Evolutionary conservation across 208 protist genomes (phyloP).

Genomic region (Leishmania amazonensis): DNA sequence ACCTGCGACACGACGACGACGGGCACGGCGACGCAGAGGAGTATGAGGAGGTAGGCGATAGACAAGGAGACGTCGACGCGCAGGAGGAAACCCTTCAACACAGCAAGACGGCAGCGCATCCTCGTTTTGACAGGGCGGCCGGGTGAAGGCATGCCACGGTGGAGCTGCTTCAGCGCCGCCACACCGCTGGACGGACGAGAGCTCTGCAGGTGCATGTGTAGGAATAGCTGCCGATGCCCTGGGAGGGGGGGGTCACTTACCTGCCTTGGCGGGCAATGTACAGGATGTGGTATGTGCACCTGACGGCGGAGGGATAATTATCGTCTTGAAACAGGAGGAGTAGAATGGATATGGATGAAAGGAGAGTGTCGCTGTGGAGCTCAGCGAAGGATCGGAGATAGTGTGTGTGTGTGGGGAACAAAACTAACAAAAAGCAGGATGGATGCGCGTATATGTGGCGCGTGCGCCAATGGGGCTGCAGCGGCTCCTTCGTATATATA

Average conservation of each 20-base stretch:
- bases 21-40: conserved; percentile 1
- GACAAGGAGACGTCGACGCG: conserved; percentile 21
- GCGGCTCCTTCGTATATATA: too few relatives aligned
- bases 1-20: conserved; percentile 11
- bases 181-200: neutral
- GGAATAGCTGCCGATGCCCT: neutral
- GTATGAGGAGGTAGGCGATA: conserved; percentile 2
- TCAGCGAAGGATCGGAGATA: neutral
- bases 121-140: neutral
- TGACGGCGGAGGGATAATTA: neutral
- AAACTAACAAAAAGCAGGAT: neutral
- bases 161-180: neutral
- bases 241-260: neutral
- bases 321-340: neutral
- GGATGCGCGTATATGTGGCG: neutral
- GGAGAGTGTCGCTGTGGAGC: neutral
- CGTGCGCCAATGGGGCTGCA: too few relatives aligned
- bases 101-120: neutral
- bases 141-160: neutral
- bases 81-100: neutral
- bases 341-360: neutral
- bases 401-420: neutral
- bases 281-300: neutral
- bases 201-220: neutral
- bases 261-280: neutral